These are phyloP conservation scores for Schwanniomyces yamadae DNA, from an alignment of 805 yeast genomes.

Conservation along the genomic window DNA sequence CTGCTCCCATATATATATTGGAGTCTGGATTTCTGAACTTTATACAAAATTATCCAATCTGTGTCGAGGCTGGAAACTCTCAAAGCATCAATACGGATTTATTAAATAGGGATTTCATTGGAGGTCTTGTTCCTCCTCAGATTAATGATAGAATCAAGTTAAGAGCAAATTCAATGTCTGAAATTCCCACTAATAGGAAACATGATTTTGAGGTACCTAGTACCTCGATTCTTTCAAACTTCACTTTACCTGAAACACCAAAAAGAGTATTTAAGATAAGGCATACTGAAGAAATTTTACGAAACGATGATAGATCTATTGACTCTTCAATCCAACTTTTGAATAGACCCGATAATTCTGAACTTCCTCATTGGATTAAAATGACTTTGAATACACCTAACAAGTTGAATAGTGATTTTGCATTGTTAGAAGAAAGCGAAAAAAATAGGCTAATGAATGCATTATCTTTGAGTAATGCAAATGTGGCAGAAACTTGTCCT, in stretches of 20 bases:
- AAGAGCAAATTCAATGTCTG: background rate
- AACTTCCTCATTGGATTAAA: constrained; percentile 40
- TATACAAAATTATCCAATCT: constrained; percentile 15
- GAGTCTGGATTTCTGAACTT: constrained; percentile 43
- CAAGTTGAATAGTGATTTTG: constrained; percentile 46
- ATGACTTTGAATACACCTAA: constrained; percentile 10
- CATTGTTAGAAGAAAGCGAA: constrained; percentile 67
- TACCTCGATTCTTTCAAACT: constrained; percentile 49
- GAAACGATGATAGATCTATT: constrained; percentile 9
- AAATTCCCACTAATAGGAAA: background rate
- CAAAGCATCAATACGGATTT: background rate
- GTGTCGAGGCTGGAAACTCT: constrained; percentile 20
- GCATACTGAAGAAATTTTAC: constrained; percentile 51
- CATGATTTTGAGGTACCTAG: constrained; percentile 1
- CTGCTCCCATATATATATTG: constrained; percentile 33
- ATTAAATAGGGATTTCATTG: background rate
- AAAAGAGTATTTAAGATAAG: constrained; percentile 40
- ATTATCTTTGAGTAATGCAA: constrained; percentile 17
- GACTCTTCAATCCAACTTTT: constrained; percentile 15
- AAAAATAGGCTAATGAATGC: constrained; percentile 56
- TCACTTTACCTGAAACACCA: constrained; percentile 47
- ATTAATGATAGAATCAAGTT: background rate
- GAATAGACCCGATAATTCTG: constrained; percentile 35
- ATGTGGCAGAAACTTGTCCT: constrained; percentile 31
- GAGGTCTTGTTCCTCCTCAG: constrained; percentile 2